phyloP scores from a whole-genome alignment of 2,329 filamentous ascomycete species.

The Aureobasidium sp. region DNA sequence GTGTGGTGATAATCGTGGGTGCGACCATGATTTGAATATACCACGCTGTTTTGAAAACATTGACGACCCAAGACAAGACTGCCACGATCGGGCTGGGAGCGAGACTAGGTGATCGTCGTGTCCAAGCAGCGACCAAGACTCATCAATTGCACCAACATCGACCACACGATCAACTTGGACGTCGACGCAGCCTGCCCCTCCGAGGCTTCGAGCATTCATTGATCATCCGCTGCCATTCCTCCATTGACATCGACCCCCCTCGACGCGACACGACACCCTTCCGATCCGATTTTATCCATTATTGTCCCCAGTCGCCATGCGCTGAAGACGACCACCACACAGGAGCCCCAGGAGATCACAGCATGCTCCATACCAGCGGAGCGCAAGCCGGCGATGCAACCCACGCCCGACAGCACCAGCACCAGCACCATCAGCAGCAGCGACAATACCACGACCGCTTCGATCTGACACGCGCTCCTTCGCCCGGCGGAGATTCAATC shows the following conservation, averaged over 20 bases:
- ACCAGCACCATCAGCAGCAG: not conserved
- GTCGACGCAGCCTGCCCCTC: not conserved
- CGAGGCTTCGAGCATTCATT: not conserved
- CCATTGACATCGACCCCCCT: not conserved
- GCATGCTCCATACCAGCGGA: conserved; percentile 3
- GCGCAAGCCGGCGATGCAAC: not conserved
- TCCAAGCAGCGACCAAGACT: not conserved
- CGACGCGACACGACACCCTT: not conserved
- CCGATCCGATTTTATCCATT: not conserved
- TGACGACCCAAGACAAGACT: not conserved
- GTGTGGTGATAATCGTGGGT: not conserved
- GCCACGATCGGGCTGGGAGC: not conserved
- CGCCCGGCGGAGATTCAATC: not conserved
- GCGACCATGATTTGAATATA: not conserved
- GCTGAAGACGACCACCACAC: not conserved
- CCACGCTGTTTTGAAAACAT: not conserved
- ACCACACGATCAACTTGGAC: not conserved
- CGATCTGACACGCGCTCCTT: not conserved
- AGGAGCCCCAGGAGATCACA: not conserved
- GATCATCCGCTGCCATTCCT: not conserved
- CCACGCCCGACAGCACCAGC: not conserved
- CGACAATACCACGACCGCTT: not conserved
- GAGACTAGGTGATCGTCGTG: not conserved
- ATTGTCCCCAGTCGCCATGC: not conserved
- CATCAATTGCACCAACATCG: too few relatives aligned